A percentile compares a stretch with the other conserved stretches of the same genome.
phyloP scores from a whole-genome alignment of 768 basidiomycete genomes.

The Infundibulicybe gibba region DNA sequence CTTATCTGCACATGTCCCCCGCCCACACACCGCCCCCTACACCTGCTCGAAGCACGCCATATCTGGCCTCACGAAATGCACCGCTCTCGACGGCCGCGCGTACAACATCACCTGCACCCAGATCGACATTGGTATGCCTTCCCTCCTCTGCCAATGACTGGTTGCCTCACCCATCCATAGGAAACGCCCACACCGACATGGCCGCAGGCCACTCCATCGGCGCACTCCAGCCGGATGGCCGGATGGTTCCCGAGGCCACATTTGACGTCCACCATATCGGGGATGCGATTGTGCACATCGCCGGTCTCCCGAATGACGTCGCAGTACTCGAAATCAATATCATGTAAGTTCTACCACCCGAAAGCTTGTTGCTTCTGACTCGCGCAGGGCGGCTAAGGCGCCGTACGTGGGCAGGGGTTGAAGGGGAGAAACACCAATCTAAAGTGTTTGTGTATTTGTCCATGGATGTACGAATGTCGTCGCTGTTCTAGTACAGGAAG shows the following conservation, averaged over 20 bases:
- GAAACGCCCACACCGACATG: slow-evolving; percentile 70
- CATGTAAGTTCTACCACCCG: slow-evolving; percentile 45
- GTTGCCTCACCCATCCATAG: slow-evolving; percentile 25
- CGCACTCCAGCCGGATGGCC: slow-evolving; percentile 68
- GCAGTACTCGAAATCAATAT: slow-evolving; percentile 71
- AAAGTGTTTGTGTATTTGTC: too few relatives aligned
- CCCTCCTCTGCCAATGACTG: neutral
- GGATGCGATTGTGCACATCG: slow-evolving; percentile 66
- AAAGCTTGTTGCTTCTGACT: neutral
- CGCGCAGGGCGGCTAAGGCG: slow-evolving; percentile 18
- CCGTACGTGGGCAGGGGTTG: slow-evolving; percentile 26
- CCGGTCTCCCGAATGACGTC: slow-evolving; percentile 62
- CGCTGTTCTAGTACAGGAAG: too few relatives aligned
- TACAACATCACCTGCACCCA: slow-evolving; percentile 77
- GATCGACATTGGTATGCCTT: slow-evolving; percentile 69
- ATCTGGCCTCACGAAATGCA: slow-evolving; percentile 70
- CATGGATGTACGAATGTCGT: too few relatives aligned
- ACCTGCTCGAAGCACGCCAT: slow-evolving; percentile 82
- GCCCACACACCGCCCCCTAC: slow-evolving; percentile 64
- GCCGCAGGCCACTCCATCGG: slow-evolving; percentile 42
- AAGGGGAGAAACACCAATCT: neutral
- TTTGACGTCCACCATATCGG: slow-evolving; percentile 76
- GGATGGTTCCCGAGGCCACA: slow-evolving; percentile 49
- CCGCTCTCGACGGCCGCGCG: slow-evolving; percentile 71
- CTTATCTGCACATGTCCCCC: slow-evolving; percentile 67